Conservation (phyloP, 78 protist species). For the Dictyostelium brefeldianum region DNA sequence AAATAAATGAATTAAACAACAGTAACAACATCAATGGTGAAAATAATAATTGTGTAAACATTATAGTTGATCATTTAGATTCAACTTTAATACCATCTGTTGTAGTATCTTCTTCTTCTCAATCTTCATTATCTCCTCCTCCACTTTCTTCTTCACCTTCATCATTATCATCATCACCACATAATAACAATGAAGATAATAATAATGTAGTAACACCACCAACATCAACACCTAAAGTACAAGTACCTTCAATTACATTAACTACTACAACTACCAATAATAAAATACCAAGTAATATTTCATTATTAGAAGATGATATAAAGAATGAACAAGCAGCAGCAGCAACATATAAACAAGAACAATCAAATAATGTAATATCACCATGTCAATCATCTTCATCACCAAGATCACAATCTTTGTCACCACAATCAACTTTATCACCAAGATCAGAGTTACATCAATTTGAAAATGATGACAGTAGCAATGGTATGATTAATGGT, state of each 20-base stretch:
- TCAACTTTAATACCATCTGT: neutral
- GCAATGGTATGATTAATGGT: neutral
- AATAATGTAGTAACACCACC: neutral
- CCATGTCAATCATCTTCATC: neutral
- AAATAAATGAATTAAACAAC: constrained; percentile 23
- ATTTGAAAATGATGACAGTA: neutral
- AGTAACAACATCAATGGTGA: neutral
- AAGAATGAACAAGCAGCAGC: neutral
- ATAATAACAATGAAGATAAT: neutral
- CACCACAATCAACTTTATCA: constrained; percentile 7
- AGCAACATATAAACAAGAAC: neutral
- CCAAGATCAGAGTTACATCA: neutral
- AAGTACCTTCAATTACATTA: neutral
- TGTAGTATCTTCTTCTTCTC: neutral
- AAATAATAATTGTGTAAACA: neutral
- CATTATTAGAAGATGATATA: constrained; percentile 18
- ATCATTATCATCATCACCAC: no score
- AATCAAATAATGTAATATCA: neutral
- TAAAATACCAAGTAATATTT: neutral
- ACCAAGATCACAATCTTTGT: neutral
- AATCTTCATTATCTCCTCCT: neutral
- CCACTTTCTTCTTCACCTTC: no score
- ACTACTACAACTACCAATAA: neutral
- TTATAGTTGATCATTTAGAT: neutral
- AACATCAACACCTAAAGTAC: neutral